phyloP scores from a whole-genome alignment of 306 rosid species.

The Phaseolus lunatus region DNA sequence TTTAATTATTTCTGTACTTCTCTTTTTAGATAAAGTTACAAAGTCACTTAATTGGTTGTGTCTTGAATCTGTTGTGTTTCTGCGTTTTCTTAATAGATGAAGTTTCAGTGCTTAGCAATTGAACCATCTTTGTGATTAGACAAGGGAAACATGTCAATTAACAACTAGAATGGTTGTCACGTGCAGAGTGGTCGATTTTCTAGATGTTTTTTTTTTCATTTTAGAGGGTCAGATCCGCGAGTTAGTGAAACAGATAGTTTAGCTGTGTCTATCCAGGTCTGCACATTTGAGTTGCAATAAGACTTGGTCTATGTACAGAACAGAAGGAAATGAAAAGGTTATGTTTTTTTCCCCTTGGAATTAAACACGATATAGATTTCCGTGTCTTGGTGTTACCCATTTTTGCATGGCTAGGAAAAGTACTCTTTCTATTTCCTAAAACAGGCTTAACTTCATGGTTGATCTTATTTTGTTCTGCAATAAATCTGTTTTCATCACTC shows the following conservation, averaged over 20 bases:
- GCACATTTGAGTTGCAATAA: neutral
- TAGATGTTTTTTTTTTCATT: neutral
- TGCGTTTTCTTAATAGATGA: neutral
- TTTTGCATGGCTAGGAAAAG: neutral
- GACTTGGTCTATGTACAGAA: neutral
- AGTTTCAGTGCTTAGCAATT: neutral
- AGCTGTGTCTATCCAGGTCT: constrained; percentile 10
- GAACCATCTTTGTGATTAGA: neutral
- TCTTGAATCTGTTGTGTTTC: neutral
- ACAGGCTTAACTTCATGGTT: neutral
- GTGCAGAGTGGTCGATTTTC: neutral
- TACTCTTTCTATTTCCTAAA: neutral
- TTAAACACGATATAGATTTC: neutral
- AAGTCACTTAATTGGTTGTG: neutral
- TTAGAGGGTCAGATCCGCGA: neutral
- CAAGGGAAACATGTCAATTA: neutral
- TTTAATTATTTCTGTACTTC: neutral
- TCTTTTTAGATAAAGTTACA: neutral
- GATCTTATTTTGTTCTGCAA: constrained; percentile 6
- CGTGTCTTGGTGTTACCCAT: neutral
- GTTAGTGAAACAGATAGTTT: constrained; percentile 7
- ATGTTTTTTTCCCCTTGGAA: neutral
- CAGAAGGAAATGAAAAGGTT: neutral
- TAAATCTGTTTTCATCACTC: neutral
- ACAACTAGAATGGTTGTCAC: neutral